Percentiles rank a stretch among this genome's conserved stretches.
Evolutionary conservation across 805 yeast species (phyloP).

Genomic region (Yarrowia sp.): DNA sequence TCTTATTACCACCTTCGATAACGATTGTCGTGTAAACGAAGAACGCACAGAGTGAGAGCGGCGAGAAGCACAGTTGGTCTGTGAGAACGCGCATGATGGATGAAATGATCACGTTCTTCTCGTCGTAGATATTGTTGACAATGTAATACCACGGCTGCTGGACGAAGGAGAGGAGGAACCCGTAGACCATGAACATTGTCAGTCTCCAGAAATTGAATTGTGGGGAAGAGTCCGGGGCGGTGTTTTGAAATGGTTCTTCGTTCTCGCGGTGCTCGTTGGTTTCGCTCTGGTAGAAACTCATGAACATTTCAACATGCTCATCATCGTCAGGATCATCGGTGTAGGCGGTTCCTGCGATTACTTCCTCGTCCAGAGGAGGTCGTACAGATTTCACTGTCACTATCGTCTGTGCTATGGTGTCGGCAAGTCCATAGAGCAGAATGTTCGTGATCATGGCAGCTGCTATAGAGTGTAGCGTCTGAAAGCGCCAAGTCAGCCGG

Average conservation of each 20-base stretch:
- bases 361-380: background rate
- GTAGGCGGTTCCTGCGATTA: background rate
- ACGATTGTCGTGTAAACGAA: slow-evolving; percentile 81
- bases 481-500: slow-evolving; percentile 10
- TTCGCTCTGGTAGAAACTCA: slow-evolving; percentile 11
- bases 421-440: slow-evolving; percentile 85
- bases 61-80: slow-evolving; percentile 88
- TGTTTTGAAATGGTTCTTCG: background rate
- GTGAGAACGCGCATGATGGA: slow-evolving; percentile 83
- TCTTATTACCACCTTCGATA: slow-evolving; percentile 68
- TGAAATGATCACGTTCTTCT: slow-evolving; percentile 70
- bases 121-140: slow-evolving; percentile 70
- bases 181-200: slow-evolving; percentile 83
- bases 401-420: slow-evolving; percentile 80
- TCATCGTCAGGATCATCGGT: slow-evolving; percentile 11
- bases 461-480: slow-evolving; percentile 15
- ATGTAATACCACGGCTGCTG: slow-evolving; percentile 89
- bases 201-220: slow-evolving; percentile 65
- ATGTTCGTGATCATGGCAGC: slow-evolving; percentile 63
- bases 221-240: background rate
- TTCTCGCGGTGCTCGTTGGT: background rate
- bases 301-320: slow-evolving; percentile 19
- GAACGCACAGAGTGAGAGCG: slow-evolving; percentile 74
- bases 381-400: background rate
- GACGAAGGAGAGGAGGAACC: slow-evolving; percentile 72